Percentiles rank a stretch among this genome's conserved stretches.
Evolutionary conservation across 2,329 filamentous ascomycete species (phyloP).

Genomic region (Penicillium sp.): DNA sequence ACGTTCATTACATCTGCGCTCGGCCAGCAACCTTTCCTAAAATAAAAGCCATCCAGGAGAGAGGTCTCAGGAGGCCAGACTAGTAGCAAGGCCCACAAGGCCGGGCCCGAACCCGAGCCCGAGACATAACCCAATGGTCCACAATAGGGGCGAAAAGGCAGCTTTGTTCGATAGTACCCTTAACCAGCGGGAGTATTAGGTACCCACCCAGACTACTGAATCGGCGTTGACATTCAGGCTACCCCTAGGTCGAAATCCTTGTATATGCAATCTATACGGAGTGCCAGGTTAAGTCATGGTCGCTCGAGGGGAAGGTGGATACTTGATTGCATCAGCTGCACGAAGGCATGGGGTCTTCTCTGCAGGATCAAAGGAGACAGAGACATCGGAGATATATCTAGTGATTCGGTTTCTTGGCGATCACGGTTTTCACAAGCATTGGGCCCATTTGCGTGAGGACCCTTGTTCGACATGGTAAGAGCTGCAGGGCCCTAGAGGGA

Average conservation of each 20-base stretch:
- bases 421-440: constrained; percentile 58
- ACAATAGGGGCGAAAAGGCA: neutral
- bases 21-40: neutral
- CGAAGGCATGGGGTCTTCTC: constrained; percentile 55
- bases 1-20: constrained; percentile 7
- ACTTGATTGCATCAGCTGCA: constrained; percentile 70
- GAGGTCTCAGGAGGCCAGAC: neutral
- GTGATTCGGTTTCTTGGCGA: constrained; percentile 55
- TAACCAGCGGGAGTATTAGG: neutral
- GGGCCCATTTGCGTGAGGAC: constrained; percentile 56
- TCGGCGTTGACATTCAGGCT: neutral
- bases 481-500: constrained; percentile 29
- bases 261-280: constrained; percentile 62
- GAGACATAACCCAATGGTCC: neutral
- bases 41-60: neutral
- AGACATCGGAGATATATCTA: constrained; percentile 51
- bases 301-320: constrained; percentile 77
- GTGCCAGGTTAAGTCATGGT: constrained; percentile 67
- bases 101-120: neutral
- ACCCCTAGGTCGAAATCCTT: constrained; percentile 59
- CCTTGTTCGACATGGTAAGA: constrained; percentile 49
- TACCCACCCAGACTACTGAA: neutral
- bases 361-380: constrained; percentile 5
- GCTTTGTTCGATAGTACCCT: neutral
- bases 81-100: neutral